phyloP scores from a whole-genome alignment of 1,284 basidiomycete species.

The Cutaneotrichosporon mucoides region DNA sequence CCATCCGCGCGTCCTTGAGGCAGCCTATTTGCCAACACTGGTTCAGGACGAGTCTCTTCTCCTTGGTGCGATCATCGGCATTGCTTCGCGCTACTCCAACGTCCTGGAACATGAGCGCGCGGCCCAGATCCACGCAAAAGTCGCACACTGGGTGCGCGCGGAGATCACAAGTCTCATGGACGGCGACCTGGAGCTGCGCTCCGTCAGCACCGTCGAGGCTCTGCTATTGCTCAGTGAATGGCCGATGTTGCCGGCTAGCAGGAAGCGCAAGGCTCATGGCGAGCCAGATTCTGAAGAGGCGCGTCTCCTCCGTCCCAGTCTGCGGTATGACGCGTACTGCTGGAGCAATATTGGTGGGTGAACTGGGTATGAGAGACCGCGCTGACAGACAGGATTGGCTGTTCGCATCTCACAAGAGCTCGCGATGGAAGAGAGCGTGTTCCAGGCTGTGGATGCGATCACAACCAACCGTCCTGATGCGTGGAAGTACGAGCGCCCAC shows the following conservation, averaged over 20 bases:
- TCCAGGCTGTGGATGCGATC: not conserved
- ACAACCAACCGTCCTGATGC: not conserved
- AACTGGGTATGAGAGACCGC: not conserved
- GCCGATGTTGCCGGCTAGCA: conserved; percentile 11
- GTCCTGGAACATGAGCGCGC: conserved; percentile 6
- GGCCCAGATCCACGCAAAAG: conserved; percentile 1
- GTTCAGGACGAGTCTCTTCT: conserved; percentile 11
- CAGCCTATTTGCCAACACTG: conserved; percentile 9
- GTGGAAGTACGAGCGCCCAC: conserved; percentile 9
- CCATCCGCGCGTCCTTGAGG: conserved; percentile 10
- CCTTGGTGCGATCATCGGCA: conserved; percentile 13
- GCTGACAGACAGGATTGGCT: conserved; percentile 3
- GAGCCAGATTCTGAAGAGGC: conserved; percentile 11
- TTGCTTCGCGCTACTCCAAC: conserved; percentile 15
- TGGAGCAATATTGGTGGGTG: conserved; percentile 14
- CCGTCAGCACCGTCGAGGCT: conserved; percentile 13
- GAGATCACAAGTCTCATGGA: conserved; percentile 10
- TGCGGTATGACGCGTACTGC: conserved; percentile 15
- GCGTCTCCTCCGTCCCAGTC: conserved; percentile 4
- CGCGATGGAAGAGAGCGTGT: conserved; percentile 12
- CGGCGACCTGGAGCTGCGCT: conserved; percentile 10
- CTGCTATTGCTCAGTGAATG: conserved; percentile 15
- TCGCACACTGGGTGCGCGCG: conserved; percentile 12
- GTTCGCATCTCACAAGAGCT: conserved; percentile 17
- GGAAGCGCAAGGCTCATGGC: not conserved